A percentile compares a stretch with the other conserved stretches of the same genome.
Conservation (phyloP, 2,329 filamentous ascomycete genomes). For the Diaporthe vexans region DNA sequence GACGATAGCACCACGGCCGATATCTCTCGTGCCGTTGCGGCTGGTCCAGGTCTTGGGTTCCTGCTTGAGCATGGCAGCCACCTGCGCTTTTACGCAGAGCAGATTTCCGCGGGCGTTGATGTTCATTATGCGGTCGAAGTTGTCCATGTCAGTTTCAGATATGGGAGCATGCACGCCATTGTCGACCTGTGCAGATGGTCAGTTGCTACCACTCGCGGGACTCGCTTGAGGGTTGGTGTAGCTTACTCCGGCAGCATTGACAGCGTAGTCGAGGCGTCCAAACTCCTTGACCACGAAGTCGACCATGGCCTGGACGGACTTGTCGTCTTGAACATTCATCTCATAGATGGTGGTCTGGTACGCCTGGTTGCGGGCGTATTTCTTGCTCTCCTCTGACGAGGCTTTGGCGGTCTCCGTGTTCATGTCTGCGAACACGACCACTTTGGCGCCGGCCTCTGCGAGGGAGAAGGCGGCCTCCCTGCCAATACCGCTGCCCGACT, state of each 20-base stretch:
- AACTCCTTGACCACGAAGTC: constrained; percentile 43
- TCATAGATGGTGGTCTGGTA: constrained; percentile 25
- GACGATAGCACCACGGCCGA: constrained; percentile 43
- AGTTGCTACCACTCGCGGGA: neutral
- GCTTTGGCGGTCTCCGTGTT: constrained; percentile 41
- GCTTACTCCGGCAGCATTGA: constrained; percentile 45
- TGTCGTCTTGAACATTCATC: constrained; percentile 42
- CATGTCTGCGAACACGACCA: constrained; percentile 44
- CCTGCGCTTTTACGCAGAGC: constrained; percentile 41
- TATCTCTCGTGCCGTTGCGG: constrained; percentile 42
- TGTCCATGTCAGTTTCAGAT: constrained; percentile 42
- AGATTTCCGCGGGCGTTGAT: constrained; percentile 44
- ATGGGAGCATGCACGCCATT: constrained; percentile 42
- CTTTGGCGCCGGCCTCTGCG: constrained; percentile 45
- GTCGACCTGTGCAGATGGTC: constrained; percentile 30
- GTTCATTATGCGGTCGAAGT: constrained; percentile 45
- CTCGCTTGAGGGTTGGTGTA: neutral
- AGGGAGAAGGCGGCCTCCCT: constrained; percentile 44
- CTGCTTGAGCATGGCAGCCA: constrained; percentile 43
- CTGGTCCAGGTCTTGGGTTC: constrained; percentile 42
- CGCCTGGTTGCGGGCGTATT: constrained; percentile 43
- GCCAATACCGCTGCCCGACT: constrained; percentile 44
- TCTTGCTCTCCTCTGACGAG: constrained; percentile 43
- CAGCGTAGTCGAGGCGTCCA: constrained; percentile 44
- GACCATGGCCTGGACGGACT: constrained; percentile 43